These are phyloP conservation scores for Dothidotthia symphoricarpi DNA, from an alignment of 2,329 filamentous ascomycete genomes.

Conservation along the genomic window DNA sequence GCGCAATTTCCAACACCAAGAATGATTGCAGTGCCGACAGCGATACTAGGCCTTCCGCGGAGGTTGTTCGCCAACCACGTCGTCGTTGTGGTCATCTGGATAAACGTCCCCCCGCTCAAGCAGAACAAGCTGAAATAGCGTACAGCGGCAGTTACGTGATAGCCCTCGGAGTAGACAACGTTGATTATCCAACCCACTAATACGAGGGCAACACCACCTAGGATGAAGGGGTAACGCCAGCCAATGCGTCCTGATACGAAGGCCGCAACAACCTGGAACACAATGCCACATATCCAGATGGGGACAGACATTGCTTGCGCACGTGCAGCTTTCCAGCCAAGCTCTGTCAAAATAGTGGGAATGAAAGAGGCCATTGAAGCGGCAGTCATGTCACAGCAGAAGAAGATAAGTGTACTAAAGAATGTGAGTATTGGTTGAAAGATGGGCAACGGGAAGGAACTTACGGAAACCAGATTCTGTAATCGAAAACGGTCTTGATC, in stretches of 20 bases:
- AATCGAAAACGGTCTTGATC: constrained; percentile 51
- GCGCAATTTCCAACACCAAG: constrained; percentile 53
- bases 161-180: constrained; percentile 39
- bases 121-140: constrained; percentile 46
- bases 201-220: constrained; percentile 37
- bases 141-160: constrained; percentile 51
- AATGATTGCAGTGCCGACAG: constrained; percentile 21
- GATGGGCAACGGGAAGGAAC: constrained; percentile 46
- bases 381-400: constrained; percentile 38
- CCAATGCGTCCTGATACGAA: constrained; percentile 28
- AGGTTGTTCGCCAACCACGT: constrained; percentile 57
- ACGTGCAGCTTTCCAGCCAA: constrained; percentile 33
- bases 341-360: constrained; percentile 36
- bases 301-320: constrained; percentile 39
- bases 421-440: constrained; percentile 4
- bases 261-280: constrained; percentile 23
- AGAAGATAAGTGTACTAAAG: constrained; percentile 31
- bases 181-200: constrained; percentile 54
- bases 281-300: constrained; percentile 33
- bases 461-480: constrained; percentile 57
- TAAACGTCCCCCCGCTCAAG: constrained; percentile 46
- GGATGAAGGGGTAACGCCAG: constrained; percentile 33
- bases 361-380: constrained; percentile 33
- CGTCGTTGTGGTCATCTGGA: constrained; percentile 54
- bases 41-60: constrained; percentile 27